Conservation (phyloP, 2,329 filamentous ascomycete genomes). For the Trichoderma semiorbis region DNA sequence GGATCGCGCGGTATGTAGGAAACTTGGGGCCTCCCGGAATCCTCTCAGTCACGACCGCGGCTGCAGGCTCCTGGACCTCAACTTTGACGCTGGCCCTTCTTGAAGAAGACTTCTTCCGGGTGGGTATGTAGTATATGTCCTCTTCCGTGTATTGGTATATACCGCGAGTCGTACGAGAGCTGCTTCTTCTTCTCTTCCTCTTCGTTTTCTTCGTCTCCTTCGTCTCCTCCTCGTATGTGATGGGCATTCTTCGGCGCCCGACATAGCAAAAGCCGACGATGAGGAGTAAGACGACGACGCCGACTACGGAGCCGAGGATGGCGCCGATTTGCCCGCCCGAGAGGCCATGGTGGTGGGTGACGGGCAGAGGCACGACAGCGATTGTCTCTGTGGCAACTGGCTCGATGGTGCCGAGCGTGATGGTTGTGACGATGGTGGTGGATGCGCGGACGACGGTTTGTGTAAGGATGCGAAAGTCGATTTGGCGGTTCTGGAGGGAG, state of each 20-base stretch:
- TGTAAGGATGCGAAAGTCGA: conserved; percentile 31
- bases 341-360: conserved; percentile 25
- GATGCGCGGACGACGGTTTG: conserved; percentile 35
- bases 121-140: background rate
- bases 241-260: background rate
- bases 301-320: conserved; percentile 40
- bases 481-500: conserved; percentile 25
- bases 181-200: background rate
- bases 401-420: conserved; percentile 29
- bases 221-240: conserved; percentile 8
- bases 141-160: conserved; percentile 13
- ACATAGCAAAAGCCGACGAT: conserved; percentile 32
- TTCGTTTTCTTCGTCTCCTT: background rate
- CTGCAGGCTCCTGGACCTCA: conserved; percentile 21
- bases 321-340: conserved; percentile 39
- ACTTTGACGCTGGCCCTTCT: background rate
- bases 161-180: background rate
- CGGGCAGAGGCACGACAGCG: conserved; percentile 13
- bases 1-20: conserved; percentile 34
- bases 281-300: conserved; percentile 34
- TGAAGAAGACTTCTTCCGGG: background rate
- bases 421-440: conserved; percentile 37
- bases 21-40: conserved; percentile 34
- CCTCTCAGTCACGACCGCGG: conserved; percentile 23
- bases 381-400: conserved; percentile 18